Conservation (phyloP, 768 basidiomycete species). For the Lentinula boryana region DNA sequence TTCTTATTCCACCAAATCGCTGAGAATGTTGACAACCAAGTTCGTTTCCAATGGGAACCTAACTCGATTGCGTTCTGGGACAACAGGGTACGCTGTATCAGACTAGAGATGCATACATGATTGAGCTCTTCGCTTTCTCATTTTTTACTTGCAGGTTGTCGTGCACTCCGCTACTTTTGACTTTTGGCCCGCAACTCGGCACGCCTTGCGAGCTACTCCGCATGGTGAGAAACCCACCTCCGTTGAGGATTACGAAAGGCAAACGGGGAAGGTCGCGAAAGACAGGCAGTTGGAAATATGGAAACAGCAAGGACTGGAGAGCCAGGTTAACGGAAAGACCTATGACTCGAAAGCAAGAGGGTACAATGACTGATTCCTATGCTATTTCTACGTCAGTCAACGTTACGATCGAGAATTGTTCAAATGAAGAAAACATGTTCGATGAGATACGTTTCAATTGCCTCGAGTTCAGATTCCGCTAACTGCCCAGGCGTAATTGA, state of each 20-base stretch:
- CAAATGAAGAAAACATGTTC: too few relatives aligned
- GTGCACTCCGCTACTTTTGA: constrained; percentile 81
- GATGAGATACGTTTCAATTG: too few relatives aligned
- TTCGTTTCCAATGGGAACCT: constrained; percentile 71
- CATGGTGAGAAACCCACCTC: constrained; percentile 76
- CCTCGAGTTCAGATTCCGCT: neutral
- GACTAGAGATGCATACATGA: neutral
- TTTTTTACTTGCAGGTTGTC: constrained; percentile 40
- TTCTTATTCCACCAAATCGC: constrained; percentile 71
- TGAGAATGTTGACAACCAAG: constrained; percentile 67
- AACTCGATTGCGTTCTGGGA: constrained; percentile 86
- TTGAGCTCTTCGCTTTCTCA: neutral
- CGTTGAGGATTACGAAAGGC: constrained; percentile 61
- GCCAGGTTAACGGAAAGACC: constrained; percentile 20
- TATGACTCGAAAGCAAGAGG: constrained; percentile 38
- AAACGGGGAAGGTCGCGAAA: constrained; percentile 62
- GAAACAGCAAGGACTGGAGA: constrained; percentile 54
- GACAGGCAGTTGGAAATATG: constrained; percentile 71
- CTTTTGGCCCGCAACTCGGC: constrained; percentile 72
- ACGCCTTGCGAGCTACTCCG: constrained; percentile 77
- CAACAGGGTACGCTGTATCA: constrained; percentile 50
- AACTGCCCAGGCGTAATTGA: too few relatives aligned
- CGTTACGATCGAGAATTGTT: too few relatives aligned
- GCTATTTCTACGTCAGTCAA: too few relatives aligned
- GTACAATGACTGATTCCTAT: constrained; percentile 46